Base-by-base conservation (phyloP, 768 basidiomycete species). In the Tylopilus rubrobrunneus region DNA sequence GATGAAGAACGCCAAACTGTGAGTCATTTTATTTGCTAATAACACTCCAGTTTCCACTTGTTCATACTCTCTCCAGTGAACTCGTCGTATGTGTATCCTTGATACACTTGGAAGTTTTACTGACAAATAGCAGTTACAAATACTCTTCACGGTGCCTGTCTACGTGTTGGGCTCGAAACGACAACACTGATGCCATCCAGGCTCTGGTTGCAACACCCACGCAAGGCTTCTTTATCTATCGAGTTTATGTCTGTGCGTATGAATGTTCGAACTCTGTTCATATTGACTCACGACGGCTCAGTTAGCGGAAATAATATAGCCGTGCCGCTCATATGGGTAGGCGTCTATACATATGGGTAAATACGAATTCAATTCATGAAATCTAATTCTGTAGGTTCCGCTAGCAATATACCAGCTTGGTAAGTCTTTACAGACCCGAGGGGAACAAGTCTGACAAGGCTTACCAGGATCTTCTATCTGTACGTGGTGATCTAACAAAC, bases 371-470 rank as follows among this genome's bases (percentile, higher is more conserved):
- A 37, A 37, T 37, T 14, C 36, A 17, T 17, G 7, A 14, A 8
- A 17, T 2, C 5, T 15, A 17, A 15, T 37, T 8, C 15, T 29
- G 11, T 42, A 61, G 60, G 25, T 42, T 29, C 41, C 52, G 2
- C n/a, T 50, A 27, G 52, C 49, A 5, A 5, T 44, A 1, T 47
- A 25, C 15, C 59, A 62, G 25, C 40, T 62, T 4, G 56, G 61
- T 62, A 37, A 51, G 53, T 34, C 5, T 27, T 12, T 6, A 14
- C 4, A 11, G 2, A 17, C 19, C 25, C 2, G 3, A 14, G 7
- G 9, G 10, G 25, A n/a, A 14, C 23, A 25, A 7, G 14, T 10
- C 54, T 60, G 8, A 62, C 10, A 19, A 0, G 8, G 1, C 14
- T 23, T 7, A 33, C 6, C 21, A 62, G 62, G 29, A 21, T 40